Evolutionary conservation across 768 basidiomycete species (phyloP), one percentile per base, ranked within the genome.

Genomic region (Collybia sp.): DNA sequence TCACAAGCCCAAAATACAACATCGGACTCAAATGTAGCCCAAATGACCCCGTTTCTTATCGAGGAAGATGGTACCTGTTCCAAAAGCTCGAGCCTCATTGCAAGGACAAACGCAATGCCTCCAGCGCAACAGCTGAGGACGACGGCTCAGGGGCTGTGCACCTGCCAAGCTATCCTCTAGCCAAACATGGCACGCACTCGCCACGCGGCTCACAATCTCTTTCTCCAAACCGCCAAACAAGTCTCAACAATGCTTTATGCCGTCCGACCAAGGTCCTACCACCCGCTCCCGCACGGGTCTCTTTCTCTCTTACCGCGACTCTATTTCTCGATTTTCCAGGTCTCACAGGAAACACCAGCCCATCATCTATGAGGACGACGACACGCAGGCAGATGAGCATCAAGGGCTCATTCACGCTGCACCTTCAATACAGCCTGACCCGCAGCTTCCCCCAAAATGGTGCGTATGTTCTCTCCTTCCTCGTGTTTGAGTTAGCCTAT

Each of bases 261-360:
- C 30, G 20, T 41, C 40, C 40, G 40, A 30, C 30, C 40, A 19
- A 30, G 32, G 12, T 31, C 42, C 42, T 38, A 78, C 82, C 34
- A 92, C 88, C 31, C 85, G 95, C 55, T 93, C 90, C 1, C 68
- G 95, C 40, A 97, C 95, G 2, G 79, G 91, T 44, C 80, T 97
- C 57, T 98, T 97, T 66, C 85, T 94, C 49, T 95, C 93, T 5
- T 93, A 88, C 67, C 79, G 95, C 49, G 89, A 94, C 68, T 90
- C 91, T 3, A 73, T 73, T 38, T 71, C 77, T 17, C 71, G 67
- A 12, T 60, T 66, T 12, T 25, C 25, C 25, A 25, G 25, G 8
- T 25, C 25, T 8, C 25, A 8, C 25, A 25, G 25, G 25, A 25
- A 25, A 25, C 3, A 4, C 3, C 60, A 65, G 50, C 53, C 53